Conservation (phyloP, 1,284 basidiomycete species). For the Kwoniella shivajii region DNA sequence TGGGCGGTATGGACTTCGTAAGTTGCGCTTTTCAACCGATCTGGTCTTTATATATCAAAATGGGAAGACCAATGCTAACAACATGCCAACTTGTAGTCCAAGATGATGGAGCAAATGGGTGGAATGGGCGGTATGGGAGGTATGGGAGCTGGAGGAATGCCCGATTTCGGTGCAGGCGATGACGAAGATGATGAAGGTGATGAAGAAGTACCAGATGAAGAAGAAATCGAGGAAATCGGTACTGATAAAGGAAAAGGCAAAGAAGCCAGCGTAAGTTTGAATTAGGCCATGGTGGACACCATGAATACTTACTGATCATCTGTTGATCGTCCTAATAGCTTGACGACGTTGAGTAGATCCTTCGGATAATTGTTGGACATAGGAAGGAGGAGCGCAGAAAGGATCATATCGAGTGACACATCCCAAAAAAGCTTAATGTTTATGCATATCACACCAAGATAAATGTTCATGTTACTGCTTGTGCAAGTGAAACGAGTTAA, state of each 20-base stretch:
- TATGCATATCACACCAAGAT: no score
- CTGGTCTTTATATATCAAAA: background rate
- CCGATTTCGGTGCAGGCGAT: conserved; percentile 40
- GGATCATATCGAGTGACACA: no score
- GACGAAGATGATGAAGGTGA: conserved; percentile 51
- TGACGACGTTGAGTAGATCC: no score
- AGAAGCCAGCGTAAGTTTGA: conserved; percentile 33
- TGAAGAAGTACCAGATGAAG: conserved; percentile 48
- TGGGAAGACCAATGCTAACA: background rate
- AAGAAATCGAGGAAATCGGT: conserved; percentile 63
- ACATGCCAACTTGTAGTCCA: conserved; percentile 25
- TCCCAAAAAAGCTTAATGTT: no score
- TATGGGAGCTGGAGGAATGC: conserved; percentile 55
- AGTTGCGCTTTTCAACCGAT: background rate
- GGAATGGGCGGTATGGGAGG: conserved; percentile 47
- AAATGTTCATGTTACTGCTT: no score
- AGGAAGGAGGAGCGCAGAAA: no score
- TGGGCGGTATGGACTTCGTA: conserved; percentile 40
- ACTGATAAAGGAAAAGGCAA: conserved; percentile 52
- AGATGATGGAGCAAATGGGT: conserved; percentile 53
- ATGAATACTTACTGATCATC: no score
- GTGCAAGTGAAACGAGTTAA: no score
- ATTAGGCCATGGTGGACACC: background rate
- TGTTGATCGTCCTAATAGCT: no score
- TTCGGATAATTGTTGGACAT: no score